phyloP scores from a whole-genome alignment of 2,329 filamentous ascomycete genomes.

The Pyrenophora graminea region DNA sequence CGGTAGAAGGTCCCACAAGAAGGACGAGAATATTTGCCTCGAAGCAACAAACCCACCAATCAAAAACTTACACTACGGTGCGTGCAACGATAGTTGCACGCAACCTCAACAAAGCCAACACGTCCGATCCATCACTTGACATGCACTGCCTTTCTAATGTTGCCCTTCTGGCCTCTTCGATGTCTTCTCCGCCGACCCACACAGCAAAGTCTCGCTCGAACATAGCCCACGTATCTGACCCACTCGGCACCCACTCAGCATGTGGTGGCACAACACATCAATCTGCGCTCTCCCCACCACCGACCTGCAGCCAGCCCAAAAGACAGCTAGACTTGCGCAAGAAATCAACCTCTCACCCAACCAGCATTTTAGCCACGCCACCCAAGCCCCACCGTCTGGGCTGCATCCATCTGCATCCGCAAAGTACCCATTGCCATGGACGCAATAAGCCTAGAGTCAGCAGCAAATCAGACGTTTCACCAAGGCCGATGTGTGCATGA shows the following conservation, averaged over 20 bases:
- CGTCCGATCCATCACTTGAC: neutral
- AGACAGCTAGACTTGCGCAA: constrained; percentile 18
- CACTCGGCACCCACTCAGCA: constrained; percentile 9
- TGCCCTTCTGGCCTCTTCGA: neutral
- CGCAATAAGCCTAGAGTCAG: constrained; percentile 3
- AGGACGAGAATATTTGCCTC: constrained; percentile 21
- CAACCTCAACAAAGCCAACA: constrained; percentile 9
- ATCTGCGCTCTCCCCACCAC: constrained; percentile 21
- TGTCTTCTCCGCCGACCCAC: neutral
- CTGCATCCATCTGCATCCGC: constrained; percentile 8
- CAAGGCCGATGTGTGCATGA: constrained; percentile 24
- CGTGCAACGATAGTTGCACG: constrained; percentile 13
- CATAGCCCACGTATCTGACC: constrained; percentile 15
- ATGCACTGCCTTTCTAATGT: neutral
- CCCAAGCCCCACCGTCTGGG: constrained; percentile 8
- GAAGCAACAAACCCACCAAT: constrained; percentile 15
- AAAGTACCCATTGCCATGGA: constrained; percentile 16
- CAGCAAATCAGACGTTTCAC: constrained; percentile 27
- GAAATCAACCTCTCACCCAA: constrained; percentile 18
- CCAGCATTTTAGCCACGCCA: constrained; percentile 17
- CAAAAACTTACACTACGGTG: constrained; percentile 19
- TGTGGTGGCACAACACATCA: constrained; percentile 24
- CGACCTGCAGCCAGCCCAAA: constrained; percentile 19
- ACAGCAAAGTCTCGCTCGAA: neutral
- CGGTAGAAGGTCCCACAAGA: constrained; percentile 34